Base-by-base conservation (phyloP, 345 rosid genomes). In the Odontarrhena argentea region DNA sequence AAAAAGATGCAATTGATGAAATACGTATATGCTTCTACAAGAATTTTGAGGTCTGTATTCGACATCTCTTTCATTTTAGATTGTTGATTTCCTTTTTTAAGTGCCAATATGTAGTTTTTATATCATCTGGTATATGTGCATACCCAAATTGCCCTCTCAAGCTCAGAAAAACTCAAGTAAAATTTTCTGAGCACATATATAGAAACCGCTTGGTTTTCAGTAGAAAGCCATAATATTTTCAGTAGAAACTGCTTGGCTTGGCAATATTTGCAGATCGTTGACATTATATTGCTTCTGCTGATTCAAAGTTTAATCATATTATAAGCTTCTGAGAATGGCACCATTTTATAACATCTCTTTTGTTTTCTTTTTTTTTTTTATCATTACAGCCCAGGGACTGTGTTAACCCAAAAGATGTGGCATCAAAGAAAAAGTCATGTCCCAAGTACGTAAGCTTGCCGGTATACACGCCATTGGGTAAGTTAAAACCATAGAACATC, bases 361-460 rank as follows among this genome's bases (percentile, higher is more conserved):
- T 6, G 3, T 26, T n/a, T 44, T 0, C 45, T 26, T 61, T 10
- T 44, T 22, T 2, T 18, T 8, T 9, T 12, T 44, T 53, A 41
- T 71, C 49, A 53, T 66, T 62, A 40, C 92, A 92, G 96, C 91
- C 85, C 34, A 87, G 93, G 67, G 88, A 89, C 44, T 92, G 98
- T 70, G 73, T 69, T 22, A 60, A 44, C 58, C 57, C 77, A 42
- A 74, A 71, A 58, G 59, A 48, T 8, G 10, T 67, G 65, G 70
- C 72, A 3, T 78, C 81, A 8, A 81, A 56, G 11, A 81, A 59
- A 56, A 81, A 83, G 43, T 82, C 94, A 22, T 92, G 98, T 68
- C 98, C 98, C 47, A 71, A 80, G 61, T 92, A 87, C 67, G 81
- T 92, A 61, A 86, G 96, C 79, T 55, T 92, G 76, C 98, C 98